A percentile compares a stretch with the other conserved stretches of the same genome.
phyloP scores from a whole-genome alignment of 169 alveolate species.

The Ichthyophthirius multifiliis region DNA sequence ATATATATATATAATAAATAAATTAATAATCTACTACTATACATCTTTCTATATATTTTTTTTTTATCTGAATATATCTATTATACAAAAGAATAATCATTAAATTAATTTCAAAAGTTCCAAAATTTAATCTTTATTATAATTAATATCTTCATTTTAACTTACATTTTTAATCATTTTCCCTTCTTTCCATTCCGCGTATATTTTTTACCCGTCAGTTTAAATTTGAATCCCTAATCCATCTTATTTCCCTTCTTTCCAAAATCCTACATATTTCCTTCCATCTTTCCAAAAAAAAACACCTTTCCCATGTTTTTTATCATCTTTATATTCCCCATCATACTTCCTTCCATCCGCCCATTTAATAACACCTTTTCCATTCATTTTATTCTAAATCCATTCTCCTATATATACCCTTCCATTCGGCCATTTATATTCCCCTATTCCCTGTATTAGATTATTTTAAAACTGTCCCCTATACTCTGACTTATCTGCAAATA shows the following conservation, averaged over 20 bases:
- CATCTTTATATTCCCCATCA: constrained; percentile 58
- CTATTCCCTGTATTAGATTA: constrained; percentile 45
- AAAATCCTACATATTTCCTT: constrained; percentile 49
- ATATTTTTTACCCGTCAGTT: neutral
- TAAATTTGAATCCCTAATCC: constrained; percentile 21
- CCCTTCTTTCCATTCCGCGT: constrained; percentile 38
- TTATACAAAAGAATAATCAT: too few species aligned
- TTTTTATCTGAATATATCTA: too few species aligned
- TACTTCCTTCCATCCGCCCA: constrained; percentile 55
- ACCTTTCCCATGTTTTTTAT: constrained; percentile 54
- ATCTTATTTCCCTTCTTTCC: constrained; percentile 32
- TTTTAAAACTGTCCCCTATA: constrained; percentile 62
- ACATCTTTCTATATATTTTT: too few species aligned
- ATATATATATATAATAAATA: too few species aligned
- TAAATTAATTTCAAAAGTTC: too few species aligned
- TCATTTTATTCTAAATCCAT: constrained; percentile 71
- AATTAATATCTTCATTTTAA: too few species aligned
- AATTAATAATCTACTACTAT: too few species aligned
- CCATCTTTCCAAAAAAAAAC: constrained; percentile 49
- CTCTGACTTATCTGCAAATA: constrained; percentile 49
- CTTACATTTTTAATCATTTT: constrained; percentile 23
- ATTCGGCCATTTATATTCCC: constrained; percentile 58
- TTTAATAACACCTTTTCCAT: constrained; percentile 63
- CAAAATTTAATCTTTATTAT: too few species aligned
- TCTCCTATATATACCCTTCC: constrained; percentile 65